Percentiles rank a stretch among this genome's conserved stretches.
Conservation (phyloP, 768 basidiomycete genomes). For the Pulveroboletus sp. region DNA sequence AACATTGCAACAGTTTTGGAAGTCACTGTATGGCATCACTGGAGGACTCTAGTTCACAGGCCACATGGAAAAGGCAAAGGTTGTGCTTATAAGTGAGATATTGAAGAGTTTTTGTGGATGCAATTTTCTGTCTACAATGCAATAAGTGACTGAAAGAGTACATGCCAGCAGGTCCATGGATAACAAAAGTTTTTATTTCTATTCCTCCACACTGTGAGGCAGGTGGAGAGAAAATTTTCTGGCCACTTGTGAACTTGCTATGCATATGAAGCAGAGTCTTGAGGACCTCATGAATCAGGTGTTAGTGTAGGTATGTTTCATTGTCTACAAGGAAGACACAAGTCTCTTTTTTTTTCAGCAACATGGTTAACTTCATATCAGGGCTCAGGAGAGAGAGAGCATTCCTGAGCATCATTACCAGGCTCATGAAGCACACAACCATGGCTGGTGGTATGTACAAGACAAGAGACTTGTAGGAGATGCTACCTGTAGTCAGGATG, state of each 20-base stretch:
- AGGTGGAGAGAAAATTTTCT: background rate
- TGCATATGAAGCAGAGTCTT: background rate
- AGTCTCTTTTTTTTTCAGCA: too few relatives aligned
- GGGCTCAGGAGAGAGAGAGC: background rate
- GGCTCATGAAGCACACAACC: background rate
- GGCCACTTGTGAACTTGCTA: background rate
- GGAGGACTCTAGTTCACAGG: background rate
- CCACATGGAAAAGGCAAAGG: background rate
- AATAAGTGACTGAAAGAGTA: background rate
- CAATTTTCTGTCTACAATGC: background rate
- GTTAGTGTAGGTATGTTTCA: too few relatives aligned
- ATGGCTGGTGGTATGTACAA: background rate
- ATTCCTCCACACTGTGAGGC: background rate
- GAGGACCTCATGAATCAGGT: too few relatives aligned
- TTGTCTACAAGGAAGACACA: background rate
- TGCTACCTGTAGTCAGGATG: rapidly evolving
- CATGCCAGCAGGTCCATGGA: too few relatives aligned
- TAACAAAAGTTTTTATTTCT: too few relatives aligned
- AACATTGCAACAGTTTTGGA: too few relatives aligned
- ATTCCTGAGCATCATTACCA: background rate
- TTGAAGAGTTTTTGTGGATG: background rate
- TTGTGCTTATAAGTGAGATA: background rate
- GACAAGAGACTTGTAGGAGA: background rate
- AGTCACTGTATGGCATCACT: too few relatives aligned
- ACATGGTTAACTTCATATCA: background rate